Percentiles rank a stretch among this genome's conserved stretches.
Conservation (phyloP, 495 filamentous ascomycete genomes). For the Trichodelitschia bisporula region DNA sequence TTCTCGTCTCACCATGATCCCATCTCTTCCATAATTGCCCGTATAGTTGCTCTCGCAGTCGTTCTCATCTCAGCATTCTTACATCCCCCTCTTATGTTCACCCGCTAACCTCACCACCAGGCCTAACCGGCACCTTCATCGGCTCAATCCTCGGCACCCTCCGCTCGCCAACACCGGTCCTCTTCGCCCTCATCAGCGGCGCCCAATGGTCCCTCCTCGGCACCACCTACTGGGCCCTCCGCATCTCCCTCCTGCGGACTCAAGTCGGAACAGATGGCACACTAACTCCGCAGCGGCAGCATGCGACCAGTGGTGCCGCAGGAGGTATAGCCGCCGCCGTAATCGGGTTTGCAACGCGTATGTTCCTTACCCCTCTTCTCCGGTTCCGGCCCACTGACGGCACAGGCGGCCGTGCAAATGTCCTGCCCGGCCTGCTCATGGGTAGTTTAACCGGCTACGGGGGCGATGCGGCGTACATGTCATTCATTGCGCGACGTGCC, state of each 20-base stretch:
- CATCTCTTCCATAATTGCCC: neutral
- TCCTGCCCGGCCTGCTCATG: slow-evolving; percentile 35
- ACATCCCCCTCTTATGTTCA: no score
- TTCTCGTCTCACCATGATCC: neutral
- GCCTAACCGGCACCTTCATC: slow-evolving; percentile 40
- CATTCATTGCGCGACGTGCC: slow-evolving; percentile 19
- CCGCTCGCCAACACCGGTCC: slow-evolving; percentile 32
- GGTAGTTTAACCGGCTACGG: slow-evolving; percentile 35
- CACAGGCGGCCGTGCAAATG: slow-evolving; percentile 13
- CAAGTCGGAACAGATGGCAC: neutral
- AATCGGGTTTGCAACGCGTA: slow-evolving; percentile 39
- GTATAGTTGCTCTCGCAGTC: no score
- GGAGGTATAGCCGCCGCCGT: slow-evolving; percentile 42
- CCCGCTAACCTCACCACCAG: slow-evolving; percentile 16
- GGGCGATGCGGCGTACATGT: slow-evolving; percentile 34
- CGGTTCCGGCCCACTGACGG: no score
- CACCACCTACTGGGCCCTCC: slow-evolving; percentile 39
- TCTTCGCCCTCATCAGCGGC: slow-evolving; percentile 49
- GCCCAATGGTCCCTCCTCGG: slow-evolving; percentile 63
- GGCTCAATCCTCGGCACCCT: slow-evolving; percentile 46
- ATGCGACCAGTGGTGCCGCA: slow-evolving; percentile 38
- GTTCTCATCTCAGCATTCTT: no score
- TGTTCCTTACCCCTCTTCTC: slow-evolving; percentile 8
- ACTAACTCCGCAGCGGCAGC: slow-evolving; percentile 22
- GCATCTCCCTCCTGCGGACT: slow-evolving; percentile 20